Percentiles rank a stretch among this genome's conserved stretches.
These are phyloP conservation scores for Theileria orientalis DNA, from an alignment of 169 alveolate species.

Conservation along the genomic window DNA sequence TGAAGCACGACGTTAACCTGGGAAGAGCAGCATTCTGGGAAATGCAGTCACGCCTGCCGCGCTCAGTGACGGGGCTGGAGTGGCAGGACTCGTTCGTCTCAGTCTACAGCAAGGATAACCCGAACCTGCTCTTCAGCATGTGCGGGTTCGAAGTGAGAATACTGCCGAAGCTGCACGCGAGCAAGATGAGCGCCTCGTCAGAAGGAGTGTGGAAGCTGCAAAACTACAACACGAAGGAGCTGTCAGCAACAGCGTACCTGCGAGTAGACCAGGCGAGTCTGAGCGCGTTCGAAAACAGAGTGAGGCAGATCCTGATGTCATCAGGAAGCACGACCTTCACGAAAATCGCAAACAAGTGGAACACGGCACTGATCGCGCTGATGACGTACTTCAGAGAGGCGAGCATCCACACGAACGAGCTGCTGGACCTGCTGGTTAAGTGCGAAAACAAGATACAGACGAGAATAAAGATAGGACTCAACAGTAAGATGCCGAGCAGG, in stretches of 20 bases:
- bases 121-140: constrained; percentile 97
- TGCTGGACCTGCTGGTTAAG: constrained; percentile 96
- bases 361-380: constrained; percentile 96
- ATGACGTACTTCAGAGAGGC: constrained; percentile 99
- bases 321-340: constrained; percentile 99
- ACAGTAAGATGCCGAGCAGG: constrained; percentile 99
- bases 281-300: constrained; percentile 94
- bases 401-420: constrained; percentile 96
- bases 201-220: constrained; percentile 99
- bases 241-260: constrained; percentile 97
- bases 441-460: constrained; percentile 99
- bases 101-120: constrained; percentile 98
- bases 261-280: constrained; percentile 98
- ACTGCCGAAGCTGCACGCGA: constrained; percentile 82
- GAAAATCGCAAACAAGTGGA: constrained; percentile 99
- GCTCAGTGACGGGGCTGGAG: constrained; percentile 95
- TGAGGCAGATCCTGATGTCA: constrained; percentile 97
- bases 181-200: background rate
- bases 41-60: constrained; percentile 98
- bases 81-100: constrained; percentile 97
- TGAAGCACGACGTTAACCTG: constrained; percentile 96
- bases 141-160: constrained; percentile 98
- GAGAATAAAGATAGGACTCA: constrained; percentile 98
- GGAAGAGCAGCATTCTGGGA: constrained; percentile 99
- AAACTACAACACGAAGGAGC: constrained; percentile 96